These are phyloP conservation scores for Acanthochlamys bracteata DNA, from an alignment of 106 monocot genomes.

Conservation along the genomic window DNA sequence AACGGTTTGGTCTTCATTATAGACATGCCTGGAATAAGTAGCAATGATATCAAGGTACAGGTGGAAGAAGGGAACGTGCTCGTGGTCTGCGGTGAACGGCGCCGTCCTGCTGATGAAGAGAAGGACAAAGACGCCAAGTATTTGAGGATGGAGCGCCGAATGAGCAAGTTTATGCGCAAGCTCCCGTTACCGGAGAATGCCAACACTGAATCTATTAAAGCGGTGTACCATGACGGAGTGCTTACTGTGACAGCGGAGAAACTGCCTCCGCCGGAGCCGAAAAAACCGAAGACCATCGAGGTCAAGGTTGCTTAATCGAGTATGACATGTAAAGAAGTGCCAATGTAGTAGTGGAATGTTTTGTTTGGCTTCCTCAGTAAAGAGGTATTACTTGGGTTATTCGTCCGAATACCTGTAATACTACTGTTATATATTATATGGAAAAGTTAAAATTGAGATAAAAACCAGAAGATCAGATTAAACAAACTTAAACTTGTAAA, in stretches of 20 bases:
- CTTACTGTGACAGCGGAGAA: constrained; percentile 53
- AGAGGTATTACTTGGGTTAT: too few species aligned
- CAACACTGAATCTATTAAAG: constrained; percentile 8
- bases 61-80: constrained; percentile 12
- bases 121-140: constrained; percentile 34
- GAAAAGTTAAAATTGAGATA: too few species aligned
- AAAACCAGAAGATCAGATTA: too few species aligned
- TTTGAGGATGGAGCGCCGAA: constrained; percentile 27
- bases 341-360: too few species aligned
- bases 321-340: too few species aligned
- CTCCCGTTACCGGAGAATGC: constrained; percentile 22
- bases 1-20: constrained; percentile 34
- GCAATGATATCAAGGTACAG: constrained; percentile 32
- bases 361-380: too few species aligned
- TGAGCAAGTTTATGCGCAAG: constrained; percentile 20
- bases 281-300: constrained; percentile 82
- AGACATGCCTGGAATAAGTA: constrained; percentile 42
- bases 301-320: constrained; percentile 41
- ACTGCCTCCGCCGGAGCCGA: constrained; percentile 67
- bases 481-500: too few species aligned
- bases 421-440: too few species aligned
- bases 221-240: constrained; percentile 27
- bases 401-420: too few species aligned
- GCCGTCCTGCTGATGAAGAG: constrained; percentile 14
- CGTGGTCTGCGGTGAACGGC: constrained; percentile 14